Evolutionary conservation across 2,329 filamentous ascomycete species (phyloP), one percentile per base, ranked within the genome.

Genomic region (Sarocladium oryzae): DNA sequence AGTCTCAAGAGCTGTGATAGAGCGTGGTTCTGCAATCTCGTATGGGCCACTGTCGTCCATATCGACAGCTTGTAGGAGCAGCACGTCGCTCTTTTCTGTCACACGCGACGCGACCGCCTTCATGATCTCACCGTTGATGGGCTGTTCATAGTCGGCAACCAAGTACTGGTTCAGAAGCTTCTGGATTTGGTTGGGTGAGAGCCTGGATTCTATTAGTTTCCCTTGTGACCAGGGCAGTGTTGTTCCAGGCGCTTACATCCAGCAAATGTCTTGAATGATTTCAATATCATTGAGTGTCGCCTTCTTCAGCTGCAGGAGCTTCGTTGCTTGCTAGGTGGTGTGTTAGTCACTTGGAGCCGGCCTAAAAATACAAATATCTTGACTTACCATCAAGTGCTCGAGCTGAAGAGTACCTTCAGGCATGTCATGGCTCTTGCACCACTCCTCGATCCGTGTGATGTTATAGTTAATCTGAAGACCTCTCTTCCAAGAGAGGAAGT

Each of bases 341-440:
- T 48, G 51, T 16, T 50, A 40, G 23, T 9, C n/a, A n/a, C n/a
- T n/a, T n/a, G n/a, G n/a, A n/a, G 11, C 6, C 5, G 23, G 7
- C 26, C 11, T 11, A 15, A 4, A 4, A 24, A 51, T 20, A 9
- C 1, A 43, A 43, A 37, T 46, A 28, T 5, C 11, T 49, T n/a
- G 36, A 54, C 58, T 69, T 72, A 89, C 87, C 93, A 99, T 99
- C 60, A 99, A 74, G 75, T 99, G 93, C 76, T 99, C 93, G 52
- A 99, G 80, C 73, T 97, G 92, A 50, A 99, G 79, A 26, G 92
- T 99, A 51, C 93, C 93, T 70, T 99, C 92, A 1, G 93, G 93
- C 92, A 99, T 97, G 61, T 97, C 93, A 68, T 99, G 95, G 64
- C 91, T 96, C 82, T 99, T 99, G 74, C 93, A 99, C 93, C 93